Evolutionary conservation across 306 rosid species (phyloP).

Genomic region (Potentilla sterilis): DNA sequence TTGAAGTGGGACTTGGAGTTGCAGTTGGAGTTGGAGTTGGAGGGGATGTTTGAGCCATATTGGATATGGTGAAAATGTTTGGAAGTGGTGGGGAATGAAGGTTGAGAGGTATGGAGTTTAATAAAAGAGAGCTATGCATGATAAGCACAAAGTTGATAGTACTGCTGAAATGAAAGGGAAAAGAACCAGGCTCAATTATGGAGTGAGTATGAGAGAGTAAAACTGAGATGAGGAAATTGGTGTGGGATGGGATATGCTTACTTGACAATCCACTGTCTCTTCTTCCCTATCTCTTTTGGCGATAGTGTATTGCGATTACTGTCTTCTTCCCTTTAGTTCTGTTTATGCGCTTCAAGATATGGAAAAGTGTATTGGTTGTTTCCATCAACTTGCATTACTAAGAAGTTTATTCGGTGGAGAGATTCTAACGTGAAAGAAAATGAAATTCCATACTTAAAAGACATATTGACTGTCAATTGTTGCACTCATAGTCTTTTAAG

Average conservation of each 20-base stretch:
- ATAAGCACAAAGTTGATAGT: slow-evolving; percentile 1
- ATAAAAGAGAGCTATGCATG: slow-evolving; percentile 6
- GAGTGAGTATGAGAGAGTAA: not conserved
- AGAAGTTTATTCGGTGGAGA: too few relatives aligned
- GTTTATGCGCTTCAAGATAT: slow-evolving; percentile 45
- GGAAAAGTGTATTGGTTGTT: not conserved
- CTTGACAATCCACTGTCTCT: slow-evolving; percentile 46
- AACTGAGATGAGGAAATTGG: slow-evolving; percentile 29
- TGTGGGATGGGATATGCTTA: slow-evolving; percentile 39
- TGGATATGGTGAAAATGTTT: slow-evolving; percentile 6
- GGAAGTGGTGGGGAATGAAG: not conserved
- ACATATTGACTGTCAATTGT: too few relatives aligned
- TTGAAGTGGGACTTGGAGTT: slow-evolving; percentile 33
- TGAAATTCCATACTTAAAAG: too few relatives aligned
- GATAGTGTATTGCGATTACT: not conserved
- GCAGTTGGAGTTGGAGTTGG: slow-evolving; percentile 19
- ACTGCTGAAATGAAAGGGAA: slow-evolving; percentile 1
- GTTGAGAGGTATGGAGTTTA: not conserved
- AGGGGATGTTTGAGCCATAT: slow-evolving; percentile 40
- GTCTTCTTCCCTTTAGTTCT: slow-evolving; percentile 26
- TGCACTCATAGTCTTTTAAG: too few relatives aligned
- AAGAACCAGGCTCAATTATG: slow-evolving; percentile 9
- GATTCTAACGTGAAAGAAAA: too few relatives aligned
- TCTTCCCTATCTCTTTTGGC: slow-evolving; percentile 24
- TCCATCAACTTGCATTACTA: slow-evolving; percentile 2